Evolutionary conservation across 1,139 yeast genomes (phyloP).

Genomic region (Hyphopichia burtonii): DNA sequence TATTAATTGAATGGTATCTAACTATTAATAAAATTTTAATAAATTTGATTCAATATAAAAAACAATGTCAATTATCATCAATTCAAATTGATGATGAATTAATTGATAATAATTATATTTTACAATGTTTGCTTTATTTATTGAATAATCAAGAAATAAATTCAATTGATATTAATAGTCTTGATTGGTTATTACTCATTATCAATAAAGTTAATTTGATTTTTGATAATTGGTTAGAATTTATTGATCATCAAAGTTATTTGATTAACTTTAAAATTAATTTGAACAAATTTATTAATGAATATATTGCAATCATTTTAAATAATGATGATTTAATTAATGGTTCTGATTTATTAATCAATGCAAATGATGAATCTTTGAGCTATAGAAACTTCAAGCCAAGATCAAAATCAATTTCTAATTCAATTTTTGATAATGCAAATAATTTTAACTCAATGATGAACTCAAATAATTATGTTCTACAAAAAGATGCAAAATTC

Average conservation of each 20-base stretch:
- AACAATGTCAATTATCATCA: slow-evolving; percentile 6
- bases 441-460: background rate
- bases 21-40: slow-evolving; percentile 34
- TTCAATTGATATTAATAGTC: slow-evolving; percentile 5
- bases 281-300: slow-evolving; percentile 5
- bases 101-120: slow-evolving; percentile 25
- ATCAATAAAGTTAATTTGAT: slow-evolving; percentile 15
- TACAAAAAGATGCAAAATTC: background rate
- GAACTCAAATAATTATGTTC: background rate
- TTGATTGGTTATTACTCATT: slow-evolving; percentile 10
- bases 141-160: slow-evolving; percentile 15
- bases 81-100: slow-evolving; percentile 9
- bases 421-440: background rate
- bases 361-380: background rate
- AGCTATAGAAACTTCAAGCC: background rate
- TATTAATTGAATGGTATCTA: slow-evolving; percentile 41
- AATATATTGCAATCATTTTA: slow-evolving; percentile 1
- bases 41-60: slow-evolving; percentile 8
- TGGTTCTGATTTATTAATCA: slow-evolving; percentile 5
- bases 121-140: slow-evolving; percentile 28
- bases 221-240: slow-evolving; percentile 23
- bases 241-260: slow-evolving; percentile 9
- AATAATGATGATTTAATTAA: background rate
- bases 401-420: background rate
- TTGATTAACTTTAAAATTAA: slow-evolving; percentile 1